phyloP scores from a whole-genome alignment of 129 eudicot genomes.

The Mikania micrantha region DNA sequence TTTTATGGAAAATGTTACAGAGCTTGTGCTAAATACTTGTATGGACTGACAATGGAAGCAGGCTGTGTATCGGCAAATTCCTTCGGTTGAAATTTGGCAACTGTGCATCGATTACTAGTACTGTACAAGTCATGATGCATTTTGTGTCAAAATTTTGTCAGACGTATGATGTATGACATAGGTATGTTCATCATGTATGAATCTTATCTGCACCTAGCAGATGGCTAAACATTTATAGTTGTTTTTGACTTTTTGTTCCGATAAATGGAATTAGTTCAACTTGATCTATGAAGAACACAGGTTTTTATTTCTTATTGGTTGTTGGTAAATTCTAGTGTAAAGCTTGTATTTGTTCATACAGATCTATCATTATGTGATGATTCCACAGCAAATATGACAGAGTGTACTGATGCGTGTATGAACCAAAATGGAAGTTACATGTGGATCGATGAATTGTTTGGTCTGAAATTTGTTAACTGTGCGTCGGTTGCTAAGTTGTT shows the following conservation, averaged over 20 bases:
- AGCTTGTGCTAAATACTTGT: background rate
- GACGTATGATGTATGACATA: constrained; percentile 4
- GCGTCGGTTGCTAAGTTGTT: background rate
- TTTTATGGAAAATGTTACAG: background rate
- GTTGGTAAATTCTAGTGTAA: background rate
- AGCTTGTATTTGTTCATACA: background rate
- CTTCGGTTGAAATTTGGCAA: background rate
- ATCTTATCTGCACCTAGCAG: background rate
- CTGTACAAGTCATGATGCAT: constrained; percentile 14
- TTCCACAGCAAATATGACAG: too few species aligned
- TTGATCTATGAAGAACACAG: background rate
- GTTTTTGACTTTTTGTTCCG: background rate
- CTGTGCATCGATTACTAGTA: constrained; percentile 12
- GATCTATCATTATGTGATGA: too few species aligned
- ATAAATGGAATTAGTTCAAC: background rate
- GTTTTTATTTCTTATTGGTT: background rate
- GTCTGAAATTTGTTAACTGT: constrained; percentile 1
- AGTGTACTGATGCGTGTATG: too few species aligned
- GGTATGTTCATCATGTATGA: background rate
- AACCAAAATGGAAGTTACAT: too few species aligned
- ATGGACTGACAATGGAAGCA: background rate
- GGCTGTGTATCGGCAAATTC: background rate
- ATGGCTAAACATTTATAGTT: background rate
- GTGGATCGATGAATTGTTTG: background rate
- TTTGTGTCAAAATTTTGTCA: background rate